phyloP scores from a whole-genome alignment of 345 rosid genomes.

The Erucastrum elatum region DNA sequence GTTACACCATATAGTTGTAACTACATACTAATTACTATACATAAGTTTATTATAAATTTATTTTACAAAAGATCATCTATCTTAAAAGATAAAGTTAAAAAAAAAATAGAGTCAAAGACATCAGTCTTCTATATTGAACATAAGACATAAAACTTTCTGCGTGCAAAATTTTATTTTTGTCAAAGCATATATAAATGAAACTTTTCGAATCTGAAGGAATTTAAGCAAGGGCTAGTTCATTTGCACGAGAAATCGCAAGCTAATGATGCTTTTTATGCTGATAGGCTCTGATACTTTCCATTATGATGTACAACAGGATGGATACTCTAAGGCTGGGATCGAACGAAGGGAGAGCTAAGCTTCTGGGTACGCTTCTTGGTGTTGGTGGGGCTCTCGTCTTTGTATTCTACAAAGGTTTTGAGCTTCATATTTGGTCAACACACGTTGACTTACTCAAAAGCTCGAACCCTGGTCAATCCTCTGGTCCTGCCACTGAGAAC shows the following conservation, averaged over 20 bases:
- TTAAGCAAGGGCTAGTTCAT: background rate
- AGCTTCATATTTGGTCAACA: conserved; percentile 43
- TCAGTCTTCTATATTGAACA: too few relatives aligned
- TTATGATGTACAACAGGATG: conserved; percentile 36
- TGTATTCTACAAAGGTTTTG: conserved; percentile 53
- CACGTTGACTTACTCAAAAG: conserved; percentile 30
- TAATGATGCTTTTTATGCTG: background rate
- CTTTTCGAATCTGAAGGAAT: background rate
- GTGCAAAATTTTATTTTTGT: background rate
- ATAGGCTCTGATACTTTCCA: background rate
- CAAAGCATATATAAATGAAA: background rate
- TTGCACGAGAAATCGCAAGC: background rate
- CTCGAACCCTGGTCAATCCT: conserved; percentile 9
- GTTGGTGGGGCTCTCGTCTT: conserved; percentile 54
- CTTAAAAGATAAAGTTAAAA: too few relatives aligned
- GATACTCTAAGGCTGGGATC: conserved; percentile 41
- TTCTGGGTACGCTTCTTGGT: conserved; percentile 50
- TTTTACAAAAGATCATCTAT: background rate
- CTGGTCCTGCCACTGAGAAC: conserved; percentile 3
- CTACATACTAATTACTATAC: background rate
- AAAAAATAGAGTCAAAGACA: too few relatives aligned
- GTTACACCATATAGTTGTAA: background rate
- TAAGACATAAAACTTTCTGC: background rate
- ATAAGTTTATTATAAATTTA: background rate
- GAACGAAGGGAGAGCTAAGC: conserved; percentile 49